Evolutionary conservation across 2,329 filamentous ascomycete genomes (phyloP).

Genomic region (Cladosporium phlei): DNA sequence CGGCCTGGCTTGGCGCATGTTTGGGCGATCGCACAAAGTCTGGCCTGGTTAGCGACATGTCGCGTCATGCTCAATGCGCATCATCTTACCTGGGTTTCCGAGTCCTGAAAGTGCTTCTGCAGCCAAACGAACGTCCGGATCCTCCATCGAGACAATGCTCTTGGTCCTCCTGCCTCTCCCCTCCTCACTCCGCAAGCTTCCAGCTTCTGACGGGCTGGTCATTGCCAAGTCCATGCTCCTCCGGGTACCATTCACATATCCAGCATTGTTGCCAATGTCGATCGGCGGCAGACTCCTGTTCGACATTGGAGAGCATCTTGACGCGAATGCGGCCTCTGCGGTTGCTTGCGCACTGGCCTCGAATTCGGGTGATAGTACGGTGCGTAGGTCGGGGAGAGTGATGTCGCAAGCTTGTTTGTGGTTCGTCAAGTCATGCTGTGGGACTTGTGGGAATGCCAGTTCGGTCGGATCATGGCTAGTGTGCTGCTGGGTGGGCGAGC

Average conservation of each 20-base stretch:
- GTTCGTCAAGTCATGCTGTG: constrained; percentile 8
- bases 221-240: constrained; percentile 33
- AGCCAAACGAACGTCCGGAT: constrained; percentile 45
- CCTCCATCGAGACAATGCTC: constrained; percentile 45
- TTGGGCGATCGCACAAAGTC: constrained; percentile 41
- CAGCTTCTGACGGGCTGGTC: constrained; percentile 42
- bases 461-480: constrained; percentile 9
- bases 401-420: constrained; percentile 24
- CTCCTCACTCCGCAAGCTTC: constrained; percentile 30
- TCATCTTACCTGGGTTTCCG: constrained; percentile 3
- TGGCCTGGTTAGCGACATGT: constrained; percentile 21
- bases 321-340: constrained; percentile 25
- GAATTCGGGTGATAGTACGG: constrained; percentile 39
- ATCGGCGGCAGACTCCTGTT: constrained; percentile 31
- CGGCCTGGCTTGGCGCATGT: constrained; percentile 21
- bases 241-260: constrained; percentile 25
- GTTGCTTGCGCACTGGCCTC: constrained; percentile 14
- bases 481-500: constrained; percentile 2
- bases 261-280: constrained; percentile 31
- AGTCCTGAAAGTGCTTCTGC: constrained; percentile 48
- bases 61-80: neutral
- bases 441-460: constrained; percentile 9
- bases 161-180: constrained; percentile 28
- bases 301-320: constrained; percentile 22
- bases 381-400: constrained; percentile 42